Conservation (phyloP, 257 asterid species). For the Ophiorrhiza pumila region DNA sequence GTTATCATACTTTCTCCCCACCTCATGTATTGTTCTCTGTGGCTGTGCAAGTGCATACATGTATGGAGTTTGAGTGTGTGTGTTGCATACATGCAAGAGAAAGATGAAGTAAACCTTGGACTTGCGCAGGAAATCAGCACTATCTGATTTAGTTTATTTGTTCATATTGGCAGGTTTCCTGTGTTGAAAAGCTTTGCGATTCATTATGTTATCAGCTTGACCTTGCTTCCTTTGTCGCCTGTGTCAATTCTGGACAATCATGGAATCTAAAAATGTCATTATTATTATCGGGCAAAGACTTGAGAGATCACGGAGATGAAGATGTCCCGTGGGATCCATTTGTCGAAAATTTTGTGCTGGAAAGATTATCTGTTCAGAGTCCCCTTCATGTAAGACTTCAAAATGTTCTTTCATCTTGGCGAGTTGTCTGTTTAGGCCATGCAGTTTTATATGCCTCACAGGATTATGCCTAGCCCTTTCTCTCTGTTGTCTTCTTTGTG, state of each 20-base stretch:
- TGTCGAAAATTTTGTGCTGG: conserved; percentile 95
- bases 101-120: neutral
- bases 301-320: conserved; percentile 36
- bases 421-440: neutral
- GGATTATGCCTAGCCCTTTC: neutral
- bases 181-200: conserved; percentile 89
- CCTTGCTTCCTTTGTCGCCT: conserved; percentile 92
- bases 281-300: conserved; percentile 63
- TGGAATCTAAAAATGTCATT: conserved; percentile 89
- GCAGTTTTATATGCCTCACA: neutral
- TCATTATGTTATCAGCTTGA: conserved; percentile 87
- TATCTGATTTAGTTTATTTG: conserved; percentile 20
- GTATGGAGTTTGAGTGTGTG: neutral
- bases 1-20: neutral
- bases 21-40: neutral
- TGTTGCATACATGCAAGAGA: neutral
- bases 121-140: neutral
- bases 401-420: conserved; percentile 8
- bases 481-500: neutral
- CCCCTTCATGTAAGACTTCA: conserved; percentile 81
- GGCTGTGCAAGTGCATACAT: neutral
- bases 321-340: conserved; percentile 73
- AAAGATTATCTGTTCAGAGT: conserved; percentile 89
- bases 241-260: conserved; percentile 80
- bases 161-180: conserved; percentile 65